Base-by-base conservation (phyloP, 106 monocot species). In the Allium cepa region DNA sequence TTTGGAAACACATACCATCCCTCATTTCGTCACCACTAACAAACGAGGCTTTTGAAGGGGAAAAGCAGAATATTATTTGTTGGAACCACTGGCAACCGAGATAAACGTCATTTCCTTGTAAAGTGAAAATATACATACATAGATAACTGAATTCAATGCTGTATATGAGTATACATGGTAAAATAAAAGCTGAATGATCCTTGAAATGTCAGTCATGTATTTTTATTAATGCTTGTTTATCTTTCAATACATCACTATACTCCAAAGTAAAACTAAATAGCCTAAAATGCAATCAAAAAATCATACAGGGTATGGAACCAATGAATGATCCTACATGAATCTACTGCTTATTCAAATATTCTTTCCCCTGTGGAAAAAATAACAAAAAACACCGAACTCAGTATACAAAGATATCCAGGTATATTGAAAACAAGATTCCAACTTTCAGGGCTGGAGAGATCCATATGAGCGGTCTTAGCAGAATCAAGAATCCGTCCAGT, bases 401-500 rank as follows among this genome's bases (percentile, higher is more conserved):
- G 75, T 56, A 97, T 82, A 75, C 92, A 92, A 10, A 97, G 86
- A 69, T 84, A 88, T 17, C 72, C 96, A 13, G 86, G 92, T 71
- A 92, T 78, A 53, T 68, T 82, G 79, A 97, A 92, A 7, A 89
- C 96, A 1, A 78, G 78, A 60, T 84, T 92, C 96, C 96, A 97
- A 48, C 82, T 80, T 47, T 82, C 91, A 8, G 77, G 71, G 49
- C 72, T 76, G 10, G 84, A 77, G 50, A 94, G 80, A 69, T 91
- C 85, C 75, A 64, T 27, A 71, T 85, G 68, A 9, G 69, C 80
- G 11, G 18, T 56, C 72, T 91, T 87, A 16, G 82, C 80, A 3
- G 76, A 57, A 68, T 95, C 90, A 16, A 95, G 79, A 61, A 91
- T 91, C 12, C 49, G 77, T 58, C 94, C 94, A 11, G 94, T 95